A percentile compares a stretch with the other conserved stretches of the same genome.
These are phyloP conservation scores for Podospora bellae-mahoneyi DNA, from an alignment of 495 filamentous ascomycete genomes.

Conservation along the genomic window DNA sequence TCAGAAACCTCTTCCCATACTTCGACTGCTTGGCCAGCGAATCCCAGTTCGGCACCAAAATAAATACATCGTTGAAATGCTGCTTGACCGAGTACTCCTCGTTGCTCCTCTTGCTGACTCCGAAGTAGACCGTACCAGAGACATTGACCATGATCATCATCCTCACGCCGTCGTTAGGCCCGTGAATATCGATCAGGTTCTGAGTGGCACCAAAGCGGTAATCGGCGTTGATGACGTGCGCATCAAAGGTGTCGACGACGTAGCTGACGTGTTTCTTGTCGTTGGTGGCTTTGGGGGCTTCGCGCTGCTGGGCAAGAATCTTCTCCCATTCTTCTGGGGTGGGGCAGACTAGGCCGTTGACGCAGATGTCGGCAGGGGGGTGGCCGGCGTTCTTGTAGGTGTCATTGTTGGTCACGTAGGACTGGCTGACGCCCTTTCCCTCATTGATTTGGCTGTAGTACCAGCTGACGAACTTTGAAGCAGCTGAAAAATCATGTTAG, in stretches of 20 bases:
- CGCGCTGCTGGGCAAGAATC: conserved; percentile 38
- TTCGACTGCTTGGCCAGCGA: conserved; percentile 37
- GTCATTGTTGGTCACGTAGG: conserved; percentile 39
- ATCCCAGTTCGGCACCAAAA: conserved; percentile 72
- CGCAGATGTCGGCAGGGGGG: conserved; percentile 42
- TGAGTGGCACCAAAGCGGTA: conserved; percentile 45
- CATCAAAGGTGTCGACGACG: conserved; percentile 66
- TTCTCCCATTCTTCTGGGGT: conserved; percentile 39
- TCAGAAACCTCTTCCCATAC: conserved; percentile 57
- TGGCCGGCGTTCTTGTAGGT: conserved; percentile 33
- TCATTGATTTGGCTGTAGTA: conserved; percentile 42
- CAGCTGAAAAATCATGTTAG: conserved; percentile 32
- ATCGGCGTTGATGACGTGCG: conserved; percentile 67
- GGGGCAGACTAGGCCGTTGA: conserved; percentile 41
- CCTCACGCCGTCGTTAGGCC: conserved; percentile 42
- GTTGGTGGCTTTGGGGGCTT: conserved; percentile 7
- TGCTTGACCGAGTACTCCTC: conserved; percentile 46
- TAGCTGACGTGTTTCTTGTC: conserved; percentile 34
- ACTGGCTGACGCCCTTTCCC: conserved; percentile 29
- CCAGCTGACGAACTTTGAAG: conserved; percentile 39
- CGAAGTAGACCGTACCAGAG: conserved; percentile 55
- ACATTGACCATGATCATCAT: conserved; percentile 69
- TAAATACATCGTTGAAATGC: conserved; percentile 70
- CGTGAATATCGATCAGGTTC: conserved; percentile 26
- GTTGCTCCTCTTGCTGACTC: conserved; percentile 7